Conservation (phyloP, 345 rosid species). For the Reutealis trisperma region DNA sequence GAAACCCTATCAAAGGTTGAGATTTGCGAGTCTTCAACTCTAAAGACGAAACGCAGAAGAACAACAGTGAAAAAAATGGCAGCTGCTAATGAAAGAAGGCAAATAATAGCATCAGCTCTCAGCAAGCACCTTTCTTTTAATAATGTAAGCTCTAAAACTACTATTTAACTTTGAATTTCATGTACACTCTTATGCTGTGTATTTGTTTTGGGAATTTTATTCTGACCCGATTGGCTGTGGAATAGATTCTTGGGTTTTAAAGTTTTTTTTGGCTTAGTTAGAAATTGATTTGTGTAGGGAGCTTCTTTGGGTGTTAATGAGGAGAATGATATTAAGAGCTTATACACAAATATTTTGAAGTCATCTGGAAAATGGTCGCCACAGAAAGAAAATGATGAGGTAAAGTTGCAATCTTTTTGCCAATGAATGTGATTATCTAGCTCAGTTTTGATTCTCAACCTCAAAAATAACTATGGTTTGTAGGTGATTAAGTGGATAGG, state of each 20-base stretch:
- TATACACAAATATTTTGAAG: conserved; percentile 52
- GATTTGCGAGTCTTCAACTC: neutral
- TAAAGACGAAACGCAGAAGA: neutral
- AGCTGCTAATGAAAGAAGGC: conserved; percentile 34
- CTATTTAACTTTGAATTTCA: neutral
- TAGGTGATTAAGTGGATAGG: conserved; percentile 78
- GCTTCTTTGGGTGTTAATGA: conserved; percentile 23
- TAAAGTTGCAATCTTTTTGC: conserved; percentile 10
- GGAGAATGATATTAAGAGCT: conserved; percentile 50
- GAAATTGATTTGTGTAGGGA: conserved; percentile 40
- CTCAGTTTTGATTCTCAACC: neutral
- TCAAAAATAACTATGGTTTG: conserved; percentile 13
- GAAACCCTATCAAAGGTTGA: conserved; percentile 2
- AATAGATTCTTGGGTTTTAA: neutral
- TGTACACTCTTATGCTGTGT: neutral
- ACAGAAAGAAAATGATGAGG: conserved; percentile 47
- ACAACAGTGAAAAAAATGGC: neutral
- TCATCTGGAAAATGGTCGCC: conserved; percentile 44
- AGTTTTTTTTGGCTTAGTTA: conserved; percentile 1
- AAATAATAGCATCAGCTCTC: conserved; percentile 50
- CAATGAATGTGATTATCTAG: neutral
- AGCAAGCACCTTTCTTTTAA: conserved; percentile 55
- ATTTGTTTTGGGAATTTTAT: neutral
- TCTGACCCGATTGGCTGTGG: neutral
- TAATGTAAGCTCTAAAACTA: conserved; percentile 45